Percentiles rank a stretch among this genome's conserved stretches.
Conservation (phyloP, 2,329 filamentous ascomycete species). For the Cordyceps cicadae region DNA sequence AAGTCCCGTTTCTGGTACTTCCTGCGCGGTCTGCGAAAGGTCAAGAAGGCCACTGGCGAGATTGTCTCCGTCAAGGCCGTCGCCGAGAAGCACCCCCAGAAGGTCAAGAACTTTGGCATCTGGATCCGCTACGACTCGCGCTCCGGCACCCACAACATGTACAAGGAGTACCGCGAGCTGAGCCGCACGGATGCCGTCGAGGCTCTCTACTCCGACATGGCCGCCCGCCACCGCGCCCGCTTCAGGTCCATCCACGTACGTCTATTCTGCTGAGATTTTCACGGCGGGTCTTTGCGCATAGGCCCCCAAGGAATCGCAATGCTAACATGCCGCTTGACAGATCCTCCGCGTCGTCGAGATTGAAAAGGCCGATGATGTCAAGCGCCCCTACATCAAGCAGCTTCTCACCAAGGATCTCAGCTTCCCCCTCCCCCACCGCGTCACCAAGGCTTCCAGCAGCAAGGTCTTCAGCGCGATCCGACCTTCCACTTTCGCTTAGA, state of each 20-base stretch:
- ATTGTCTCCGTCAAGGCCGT: constrained; percentile 96
- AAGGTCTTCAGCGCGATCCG: constrained; percentile 90
- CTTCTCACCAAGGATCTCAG: constrained; percentile 89
- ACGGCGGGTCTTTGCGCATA: neutral
- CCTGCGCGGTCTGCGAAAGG: constrained; percentile 96
- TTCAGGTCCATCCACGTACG: constrained; percentile 98
- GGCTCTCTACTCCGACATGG: constrained; percentile 99
- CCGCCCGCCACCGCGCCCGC: constrained; percentile 89
- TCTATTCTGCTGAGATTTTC: constrained; percentile 17
- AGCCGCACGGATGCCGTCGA: constrained; percentile 92
- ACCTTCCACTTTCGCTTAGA: constrained; percentile 96
- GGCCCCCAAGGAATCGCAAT: neutral
- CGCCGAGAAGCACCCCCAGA: constrained; percentile 96
- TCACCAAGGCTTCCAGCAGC: constrained; percentile 72
- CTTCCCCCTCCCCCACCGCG: constrained; percentile 97
- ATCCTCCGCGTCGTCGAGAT: constrained; percentile 98
- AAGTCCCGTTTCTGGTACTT: constrained; percentile 99
- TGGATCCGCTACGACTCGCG: constrained; percentile 99
- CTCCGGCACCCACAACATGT: constrained; percentile 99
- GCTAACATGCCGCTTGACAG: constrained; percentile 36
- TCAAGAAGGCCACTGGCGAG: constrained; percentile 99
- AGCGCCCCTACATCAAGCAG: constrained; percentile 99
- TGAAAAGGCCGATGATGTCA: constrained; percentile 88
- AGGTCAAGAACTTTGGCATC: constrained; percentile 99
- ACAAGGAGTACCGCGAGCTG: constrained; percentile 99